Percentiles rank a stretch among this genome's conserved stretches.
These are phyloP conservation scores for Mycena galericulata DNA, from an alignment of 768 basidiomycete genomes.

Conservation along the genomic window DNA sequence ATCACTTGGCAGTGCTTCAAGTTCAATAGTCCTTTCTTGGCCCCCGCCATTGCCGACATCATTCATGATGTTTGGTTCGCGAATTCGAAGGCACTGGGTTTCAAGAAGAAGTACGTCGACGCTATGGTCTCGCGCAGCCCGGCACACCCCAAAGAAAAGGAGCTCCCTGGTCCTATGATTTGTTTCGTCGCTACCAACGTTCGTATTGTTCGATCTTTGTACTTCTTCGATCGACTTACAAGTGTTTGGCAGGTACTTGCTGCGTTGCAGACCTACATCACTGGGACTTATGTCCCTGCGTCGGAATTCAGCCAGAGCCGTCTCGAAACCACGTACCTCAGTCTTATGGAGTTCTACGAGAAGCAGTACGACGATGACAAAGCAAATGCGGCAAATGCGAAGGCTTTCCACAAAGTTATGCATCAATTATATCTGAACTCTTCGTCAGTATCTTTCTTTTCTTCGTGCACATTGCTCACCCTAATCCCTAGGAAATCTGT, in stretches of 20 bases:
- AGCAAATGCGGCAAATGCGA: background rate
- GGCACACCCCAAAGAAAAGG: background rate
- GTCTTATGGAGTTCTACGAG: background rate
- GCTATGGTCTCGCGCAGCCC: background rate
- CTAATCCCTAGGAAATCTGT: too few relatives aligned
- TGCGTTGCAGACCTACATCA: background rate
- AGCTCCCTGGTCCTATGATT: background rate
- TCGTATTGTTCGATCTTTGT: background rate
- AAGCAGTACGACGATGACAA: background rate
- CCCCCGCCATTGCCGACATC: background rate
- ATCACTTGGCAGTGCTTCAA: slow-evolving; percentile 1
- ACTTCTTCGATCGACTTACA: background rate
- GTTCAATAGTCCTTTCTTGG: background rate
- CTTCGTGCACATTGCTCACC: too few relatives aligned
- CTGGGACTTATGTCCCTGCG: background rate
- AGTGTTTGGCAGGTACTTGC: background rate
- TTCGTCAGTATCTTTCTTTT: background rate
- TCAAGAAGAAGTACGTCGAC: background rate
- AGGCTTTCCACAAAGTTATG: background rate
- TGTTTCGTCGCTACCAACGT: background rate
- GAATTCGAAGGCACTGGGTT: background rate
- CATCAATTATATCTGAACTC: background rate
- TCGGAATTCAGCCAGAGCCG: background rate
- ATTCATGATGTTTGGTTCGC: background rate
- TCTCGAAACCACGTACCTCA: background rate